phyloP scores from a whole-genome alignment of 176 grass and related monocot genomes.

The Saccharum spontaneum region DNA sequence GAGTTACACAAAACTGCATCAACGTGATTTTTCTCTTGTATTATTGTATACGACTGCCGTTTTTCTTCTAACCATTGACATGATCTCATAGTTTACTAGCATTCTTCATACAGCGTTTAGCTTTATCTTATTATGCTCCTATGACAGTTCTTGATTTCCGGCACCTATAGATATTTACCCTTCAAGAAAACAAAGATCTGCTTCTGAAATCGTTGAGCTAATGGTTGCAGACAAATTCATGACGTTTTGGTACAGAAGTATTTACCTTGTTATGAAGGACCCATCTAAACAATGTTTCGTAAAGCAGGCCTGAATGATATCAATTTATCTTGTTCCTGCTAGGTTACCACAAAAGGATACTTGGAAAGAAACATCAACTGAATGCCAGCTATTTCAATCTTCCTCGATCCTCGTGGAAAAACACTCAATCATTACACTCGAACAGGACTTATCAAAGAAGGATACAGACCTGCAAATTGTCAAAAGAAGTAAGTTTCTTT shows the following conservation, averaged over 20 bases:
- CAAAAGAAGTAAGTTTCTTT: conserved; percentile 3
- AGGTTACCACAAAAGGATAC: neutral
- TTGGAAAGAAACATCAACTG: neutral
- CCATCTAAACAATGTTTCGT: neutral
- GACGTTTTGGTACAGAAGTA: neutral
- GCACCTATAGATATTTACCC: neutral
- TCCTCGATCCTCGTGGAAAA: neutral
- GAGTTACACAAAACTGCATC: conserved; percentile 8
- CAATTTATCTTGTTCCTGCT: conserved; percentile 2
- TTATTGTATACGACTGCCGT: neutral
- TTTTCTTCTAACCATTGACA: neutral
- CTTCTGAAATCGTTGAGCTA: neutral
- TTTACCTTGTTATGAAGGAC: neutral
- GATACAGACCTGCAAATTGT: neutral
- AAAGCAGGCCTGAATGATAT: neutral
- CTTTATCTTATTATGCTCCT: neutral
- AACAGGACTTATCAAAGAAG: neutral
- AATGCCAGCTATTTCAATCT: neutral
- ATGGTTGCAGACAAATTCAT: conserved; percentile 11
- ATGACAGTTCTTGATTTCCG: neutral
- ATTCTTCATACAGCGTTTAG: neutral
- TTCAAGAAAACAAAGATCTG: neutral
- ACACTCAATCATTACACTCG: neutral
- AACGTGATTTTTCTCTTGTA: neutral
- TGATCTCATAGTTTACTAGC: neutral